Conservation (phyloP, 192 early-diverging fungal genomes). For the Pilaira anomala region DNA sequence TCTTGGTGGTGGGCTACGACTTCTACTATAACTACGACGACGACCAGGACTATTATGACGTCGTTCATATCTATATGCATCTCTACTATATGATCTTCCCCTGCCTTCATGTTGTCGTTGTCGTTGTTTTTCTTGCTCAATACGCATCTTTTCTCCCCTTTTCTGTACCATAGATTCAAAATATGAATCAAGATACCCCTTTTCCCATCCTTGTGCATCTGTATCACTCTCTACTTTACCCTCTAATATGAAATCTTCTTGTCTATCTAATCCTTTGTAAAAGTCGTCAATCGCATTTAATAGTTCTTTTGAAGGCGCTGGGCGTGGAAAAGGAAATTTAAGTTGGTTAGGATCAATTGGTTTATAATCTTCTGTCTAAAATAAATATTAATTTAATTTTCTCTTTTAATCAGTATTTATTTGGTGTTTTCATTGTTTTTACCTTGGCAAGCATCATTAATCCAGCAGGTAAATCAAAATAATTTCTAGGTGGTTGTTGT, state of each 20-base stretch:
- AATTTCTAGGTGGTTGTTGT: no score
- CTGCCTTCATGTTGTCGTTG: not conserved
- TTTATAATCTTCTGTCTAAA: constrained; percentile 14
- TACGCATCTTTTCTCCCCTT: not conserved
- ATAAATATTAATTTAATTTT: not conserved
- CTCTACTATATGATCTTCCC: no score
- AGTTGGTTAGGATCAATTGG: constrained; percentile 9
- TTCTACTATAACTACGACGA: not conserved
- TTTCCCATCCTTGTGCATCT: constrained; percentile 28
- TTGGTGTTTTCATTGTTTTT: not conserved
- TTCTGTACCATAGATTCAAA: not conserved
- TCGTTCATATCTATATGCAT: not conserved
- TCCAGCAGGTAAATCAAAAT: constrained; percentile 27
- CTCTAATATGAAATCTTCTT: not conserved
- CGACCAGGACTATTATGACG: not conserved
- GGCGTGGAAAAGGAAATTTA: not conserved
- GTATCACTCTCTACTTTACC: constrained; percentile 1
- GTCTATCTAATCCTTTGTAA: constrained; percentile 16
- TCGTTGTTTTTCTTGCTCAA: not conserved
- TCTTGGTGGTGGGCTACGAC: constrained; percentile 13
- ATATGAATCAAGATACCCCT: constrained; percentile 18
- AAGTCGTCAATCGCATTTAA: constrained; percentile 9
- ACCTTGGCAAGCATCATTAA: constrained; percentile 23
- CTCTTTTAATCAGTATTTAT: not conserved
- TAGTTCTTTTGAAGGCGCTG: constrained; percentile 3